Evolutionary conservation across 2,329 filamentous ascomycete species (phyloP).

Genomic region (Zasmidium citrigriseum): DNA sequence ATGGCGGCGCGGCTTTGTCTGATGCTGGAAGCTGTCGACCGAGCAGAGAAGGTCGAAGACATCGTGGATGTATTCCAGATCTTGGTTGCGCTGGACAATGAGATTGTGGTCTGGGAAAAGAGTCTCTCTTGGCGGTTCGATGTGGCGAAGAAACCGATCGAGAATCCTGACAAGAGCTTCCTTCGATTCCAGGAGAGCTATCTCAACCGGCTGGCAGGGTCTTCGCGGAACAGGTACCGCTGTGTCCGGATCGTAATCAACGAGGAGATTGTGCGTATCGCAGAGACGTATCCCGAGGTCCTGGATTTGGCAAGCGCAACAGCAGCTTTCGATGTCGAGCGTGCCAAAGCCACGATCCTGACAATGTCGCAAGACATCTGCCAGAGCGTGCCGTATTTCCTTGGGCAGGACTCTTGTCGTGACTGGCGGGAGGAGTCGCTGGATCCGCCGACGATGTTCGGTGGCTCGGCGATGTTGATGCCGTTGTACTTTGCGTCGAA

Average conservation of each 20-base stretch:
- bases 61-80: background rate
- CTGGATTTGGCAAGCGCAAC: background rate
- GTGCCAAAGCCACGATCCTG: constrained; percentile 1
- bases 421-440: background rate
- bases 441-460: constrained; percentile 7
- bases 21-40: constrained; percentile 1
- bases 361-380: constrained; percentile 9
- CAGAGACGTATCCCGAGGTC: background rate
- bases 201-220: constrained; percentile 12
- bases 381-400: constrained; percentile 12
- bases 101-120: constrained; percentile 7
- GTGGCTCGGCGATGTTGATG: constrained; percentile 8
- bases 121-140: background rate
- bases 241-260: constrained; percentile 10
- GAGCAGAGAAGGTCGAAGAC: background rate
- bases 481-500: constrained; percentile 12
- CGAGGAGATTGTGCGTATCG: constrained; percentile 12
- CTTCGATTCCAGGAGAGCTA: constrained; percentile 10
- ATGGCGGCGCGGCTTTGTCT: constrained; percentile 4
- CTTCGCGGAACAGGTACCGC: constrained; percentile 8
- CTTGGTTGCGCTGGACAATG: constrained; percentile 4
- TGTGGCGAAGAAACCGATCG: background rate
- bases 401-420: constrained; percentile 7
- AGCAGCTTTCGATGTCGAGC: background rate
- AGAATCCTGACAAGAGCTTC: constrained; percentile 1